Evolutionary conservation across 1,139 yeast genomes (phyloP), one percentile per base, ranked within the genome.

Genomic region (Nakaseomyces uthaithaninus): DNA sequence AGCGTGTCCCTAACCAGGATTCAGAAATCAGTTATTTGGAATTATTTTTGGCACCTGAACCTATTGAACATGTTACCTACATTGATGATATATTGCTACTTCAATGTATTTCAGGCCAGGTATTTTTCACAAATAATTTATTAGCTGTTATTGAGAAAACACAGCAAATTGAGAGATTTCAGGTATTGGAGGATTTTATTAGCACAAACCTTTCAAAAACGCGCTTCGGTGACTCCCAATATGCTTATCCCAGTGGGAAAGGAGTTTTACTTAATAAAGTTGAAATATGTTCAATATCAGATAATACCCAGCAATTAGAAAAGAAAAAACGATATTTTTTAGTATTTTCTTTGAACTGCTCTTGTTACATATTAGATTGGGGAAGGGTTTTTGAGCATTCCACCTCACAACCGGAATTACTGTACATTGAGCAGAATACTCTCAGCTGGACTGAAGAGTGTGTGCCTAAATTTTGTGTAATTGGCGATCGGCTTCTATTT

Each of bases 361-460:
- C 10, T 17, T 28, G 33, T 11, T 14, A 28, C 11, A 28, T 28
- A 3, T 9, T 28, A 7, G 33, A 28, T 17, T 28, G 33, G 33
- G 11, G 12, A 17, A 17, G 22, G 18, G 6, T 28, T 17, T 28
- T 28, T 28, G 31, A 10, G 8, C 18, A 12, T 4, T 9, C 8
- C 16, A 10, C 16, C 14, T 28, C 22, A 17, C 22, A 28, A 11
- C 33, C 33, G 10, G 6, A 5, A 9, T 10, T 11, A 17, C 22
- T n/a, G 14, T 17, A 5, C 4, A 8, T 28, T 28, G 12, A 17
- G 2, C 9, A 11, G 11, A 28, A 28, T 11, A 28, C 18, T 17
- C 33, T 28, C 33, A 28, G 33, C 33, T 28, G 33, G 33, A 7
- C 33, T 17, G 33, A 9, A 14, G 22, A 17, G 4, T 2, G 12